phyloP scores from a whole-genome alignment of 2,329 filamentous ascomycete species.

The Penicillium sp. region DNA sequence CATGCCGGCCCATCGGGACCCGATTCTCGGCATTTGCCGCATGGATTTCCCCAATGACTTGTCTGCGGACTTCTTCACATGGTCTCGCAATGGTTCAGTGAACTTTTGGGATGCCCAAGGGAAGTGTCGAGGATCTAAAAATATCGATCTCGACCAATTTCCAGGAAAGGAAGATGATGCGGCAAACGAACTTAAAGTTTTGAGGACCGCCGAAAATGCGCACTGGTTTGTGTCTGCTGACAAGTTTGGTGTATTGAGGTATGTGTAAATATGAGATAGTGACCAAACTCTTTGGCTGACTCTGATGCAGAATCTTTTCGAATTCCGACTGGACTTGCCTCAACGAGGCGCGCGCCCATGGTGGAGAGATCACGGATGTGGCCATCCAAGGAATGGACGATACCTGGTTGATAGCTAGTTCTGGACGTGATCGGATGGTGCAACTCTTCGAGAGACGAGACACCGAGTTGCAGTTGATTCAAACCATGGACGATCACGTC shows the following conservation, averaged over 20 bases:
- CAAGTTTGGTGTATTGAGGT: slow-evolving; percentile 75
- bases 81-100: slow-evolving; percentile 77
- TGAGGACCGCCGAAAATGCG: slow-evolving; percentile 61
- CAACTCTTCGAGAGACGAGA: slow-evolving; percentile 73
- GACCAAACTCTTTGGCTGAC: slow-evolving; percentile 17
- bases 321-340: slow-evolving; percentile 59
- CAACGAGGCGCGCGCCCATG: slow-evolving; percentile 80
- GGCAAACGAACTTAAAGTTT: slow-evolving; percentile 58
- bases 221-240: slow-evolving; percentile 78
- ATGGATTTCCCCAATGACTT: slow-evolving; percentile 61
- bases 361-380: slow-evolving; percentile 80
- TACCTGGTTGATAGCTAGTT: slow-evolving; percentile 71
- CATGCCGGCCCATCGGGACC: slow-evolving; percentile 58
- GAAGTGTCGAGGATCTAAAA: slow-evolving; percentile 61
- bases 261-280: slow-evolving; percentile 18
- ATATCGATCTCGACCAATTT: slow-evolving; percentile 68
- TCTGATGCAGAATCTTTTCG: slow-evolving; percentile 29
- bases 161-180: slow-evolving; percentile 45
- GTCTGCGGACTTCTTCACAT: slow-evolving; percentile 78
- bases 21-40: slow-evolving; percentile 69
- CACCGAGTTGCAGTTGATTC: slow-evolving; percentile 71
- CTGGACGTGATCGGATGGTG: slow-evolving; percentile 84
- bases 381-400: slow-evolving; percentile 65
- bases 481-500: slow-evolving; percentile 89
- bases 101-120: slow-evolving; percentile 81